A percentile compares a stretch with the other conserved stretches of the same genome.
phyloP scores from a whole-genome alignment of 441 rosid genomes.

The Theobroma grandiflorum region DNA sequence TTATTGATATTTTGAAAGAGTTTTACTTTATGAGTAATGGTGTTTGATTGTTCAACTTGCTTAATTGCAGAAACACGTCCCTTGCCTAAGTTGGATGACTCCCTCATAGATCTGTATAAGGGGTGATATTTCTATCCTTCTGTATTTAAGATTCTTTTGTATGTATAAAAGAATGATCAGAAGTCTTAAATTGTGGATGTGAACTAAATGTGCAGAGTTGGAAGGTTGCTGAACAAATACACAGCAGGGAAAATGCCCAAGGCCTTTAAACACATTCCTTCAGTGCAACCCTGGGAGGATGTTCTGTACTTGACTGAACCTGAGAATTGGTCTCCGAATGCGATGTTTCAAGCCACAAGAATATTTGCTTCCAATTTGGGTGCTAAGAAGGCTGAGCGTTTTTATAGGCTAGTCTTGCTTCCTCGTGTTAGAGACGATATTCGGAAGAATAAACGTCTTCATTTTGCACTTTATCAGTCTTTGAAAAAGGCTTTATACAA shows the following conservation, averaged over 20 bases:
- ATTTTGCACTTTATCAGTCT: slow-evolving; percentile 84
- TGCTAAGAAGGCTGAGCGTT: slow-evolving; percentile 70
- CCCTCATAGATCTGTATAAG: slow-evolving; percentile 67
- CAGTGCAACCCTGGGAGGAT: slow-evolving; percentile 85
- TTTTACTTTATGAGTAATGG: neutral
- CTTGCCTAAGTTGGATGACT: slow-evolving; percentile 70
- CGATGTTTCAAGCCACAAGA: slow-evolving; percentile 89
- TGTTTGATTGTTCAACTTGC: slow-evolving; percentile 18
- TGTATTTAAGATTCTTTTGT: neutral
- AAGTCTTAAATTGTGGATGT: slow-evolving; percentile 10
- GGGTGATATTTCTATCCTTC: slow-evolving; percentile 51
- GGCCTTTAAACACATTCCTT: slow-evolving; percentile 79
- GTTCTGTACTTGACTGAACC: slow-evolving; percentile 88
- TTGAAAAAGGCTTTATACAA: slow-evolving; percentile 79
- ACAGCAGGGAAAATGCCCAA: slow-evolving; percentile 89
- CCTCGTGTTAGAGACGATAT: slow-evolving; percentile 94
- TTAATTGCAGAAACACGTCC: slow-evolving; percentile 66
- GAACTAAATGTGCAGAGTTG: slow-evolving; percentile 62
- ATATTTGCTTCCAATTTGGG: slow-evolving; percentile 82
- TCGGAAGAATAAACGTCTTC: slow-evolving; percentile 77
- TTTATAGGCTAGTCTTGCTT: slow-evolving; percentile 79
- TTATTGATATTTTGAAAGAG: neutral
- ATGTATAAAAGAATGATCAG: neutral
- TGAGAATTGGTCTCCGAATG: slow-evolving; percentile 92
- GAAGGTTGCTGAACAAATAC: slow-evolving; percentile 71